Conservation (phyloP, 495 filamentous ascomycete genomes). For the Podospora sp. region DNA sequence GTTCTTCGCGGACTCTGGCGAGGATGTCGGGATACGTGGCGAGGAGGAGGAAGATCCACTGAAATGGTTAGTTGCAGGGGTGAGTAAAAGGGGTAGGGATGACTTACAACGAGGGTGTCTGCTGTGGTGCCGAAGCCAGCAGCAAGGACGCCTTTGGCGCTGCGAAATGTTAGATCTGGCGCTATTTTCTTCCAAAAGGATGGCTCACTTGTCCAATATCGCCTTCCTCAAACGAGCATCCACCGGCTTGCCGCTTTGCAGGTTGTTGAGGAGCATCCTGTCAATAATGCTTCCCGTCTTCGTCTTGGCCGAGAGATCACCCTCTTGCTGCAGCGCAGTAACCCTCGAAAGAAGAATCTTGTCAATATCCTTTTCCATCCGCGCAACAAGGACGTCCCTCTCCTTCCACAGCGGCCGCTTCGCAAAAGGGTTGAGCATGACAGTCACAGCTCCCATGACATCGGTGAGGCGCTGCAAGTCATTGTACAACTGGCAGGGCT, state of each 20-base stretch:
- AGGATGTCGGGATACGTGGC: constrained; percentile 11
- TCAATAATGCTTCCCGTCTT: constrained; percentile 22
- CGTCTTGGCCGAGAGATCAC: constrained; percentile 17
- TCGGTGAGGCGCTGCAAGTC: not conserved
- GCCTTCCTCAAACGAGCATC: constrained; percentile 12
- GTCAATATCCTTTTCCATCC: not conserved
- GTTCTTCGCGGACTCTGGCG: constrained; percentile 23
- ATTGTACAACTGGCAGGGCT: constrained; percentile 14
- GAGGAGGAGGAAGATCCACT: constrained; percentile 23
- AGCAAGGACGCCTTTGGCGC: constrained; percentile 22
- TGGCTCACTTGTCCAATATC: constrained; percentile 19
- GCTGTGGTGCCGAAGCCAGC: constrained; percentile 26
- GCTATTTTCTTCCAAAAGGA: not conserved
- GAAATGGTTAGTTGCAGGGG: not conserved
- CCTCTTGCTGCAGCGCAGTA: not conserved
- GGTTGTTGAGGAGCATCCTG: constrained; percentile 25
- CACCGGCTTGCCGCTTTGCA: constrained; percentile 13
- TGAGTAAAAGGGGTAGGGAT: not conserved
- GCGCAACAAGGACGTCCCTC: not conserved
- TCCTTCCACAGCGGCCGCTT: not conserved
- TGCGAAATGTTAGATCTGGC: constrained; percentile 1
- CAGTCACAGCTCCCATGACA: not conserved
- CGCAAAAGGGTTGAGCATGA: not conserved
- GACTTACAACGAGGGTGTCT: constrained; percentile 19
- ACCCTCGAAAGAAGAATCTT: not conserved